Percentiles rank a stretch among this genome's conserved stretches.
Evolutionary conservation across 139 green algal genomes (phyloP).

Genomic region (Limnomonas spitsbergensis): DNA sequence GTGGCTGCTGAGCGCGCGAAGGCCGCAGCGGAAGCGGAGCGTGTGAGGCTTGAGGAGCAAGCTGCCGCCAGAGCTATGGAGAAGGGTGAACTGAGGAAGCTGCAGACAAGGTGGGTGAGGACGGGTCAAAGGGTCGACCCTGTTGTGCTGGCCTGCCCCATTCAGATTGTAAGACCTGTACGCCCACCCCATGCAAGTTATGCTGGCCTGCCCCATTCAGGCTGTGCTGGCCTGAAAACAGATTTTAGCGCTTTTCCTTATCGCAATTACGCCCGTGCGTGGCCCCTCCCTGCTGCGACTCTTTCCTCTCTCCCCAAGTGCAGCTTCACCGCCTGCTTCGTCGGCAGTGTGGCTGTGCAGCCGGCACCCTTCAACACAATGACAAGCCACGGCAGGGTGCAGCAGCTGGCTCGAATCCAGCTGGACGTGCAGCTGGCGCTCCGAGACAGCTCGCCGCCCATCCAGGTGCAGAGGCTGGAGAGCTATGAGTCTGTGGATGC

Average conservation of each 20-base stretch:
- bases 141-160: too few species aligned
- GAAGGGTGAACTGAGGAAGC: background rate
- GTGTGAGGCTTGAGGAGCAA: conserved; percentile 29
- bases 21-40: conserved; percentile 25
- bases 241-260: too few species aligned
- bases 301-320: too few species aligned
- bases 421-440: background rate
- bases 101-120: background rate
- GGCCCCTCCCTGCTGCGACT: too few species aligned
- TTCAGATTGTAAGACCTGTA: too few species aligned
- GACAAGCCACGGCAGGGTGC: background rate
- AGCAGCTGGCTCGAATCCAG: background rate
- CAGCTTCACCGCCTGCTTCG: too few species aligned
- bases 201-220: too few species aligned
- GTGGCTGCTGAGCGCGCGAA: background rate
- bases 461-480: background rate
- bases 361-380: background rate
- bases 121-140: background rate
- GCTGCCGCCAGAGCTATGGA: conserved; percentile 28
- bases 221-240: too few species aligned
- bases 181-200: too few species aligned
- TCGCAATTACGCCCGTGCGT: too few species aligned
- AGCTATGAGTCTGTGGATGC: background rate
- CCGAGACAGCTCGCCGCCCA: background rate
- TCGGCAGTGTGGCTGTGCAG: background rate